Evolutionary conservation across 2,329 filamentous ascomycete genomes (phyloP).

Genomic region (Basipetospora sp.): DNA sequence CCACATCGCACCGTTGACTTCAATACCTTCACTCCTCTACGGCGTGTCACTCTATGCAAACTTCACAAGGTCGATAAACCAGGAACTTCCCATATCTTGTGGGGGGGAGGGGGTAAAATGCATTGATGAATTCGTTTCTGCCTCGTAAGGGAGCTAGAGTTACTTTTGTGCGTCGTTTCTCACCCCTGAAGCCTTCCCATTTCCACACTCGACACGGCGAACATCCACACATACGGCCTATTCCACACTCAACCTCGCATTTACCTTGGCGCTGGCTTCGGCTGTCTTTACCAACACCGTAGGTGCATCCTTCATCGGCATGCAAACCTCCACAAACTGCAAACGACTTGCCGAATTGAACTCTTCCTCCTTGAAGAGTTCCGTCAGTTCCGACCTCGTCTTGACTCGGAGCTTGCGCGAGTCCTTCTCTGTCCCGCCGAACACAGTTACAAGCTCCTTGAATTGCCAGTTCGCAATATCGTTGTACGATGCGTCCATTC

Average conservation of each 20-base stretch:
- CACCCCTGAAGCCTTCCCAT: too few relatives aligned
- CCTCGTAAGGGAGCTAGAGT: too few relatives aligned
- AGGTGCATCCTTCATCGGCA: conserved; percentile 67
- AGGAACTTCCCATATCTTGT: too few relatives aligned
- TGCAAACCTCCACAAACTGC: conserved; percentile 69
- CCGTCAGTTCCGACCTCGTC: conserved; percentile 53
- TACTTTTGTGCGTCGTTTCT: too few relatives aligned
- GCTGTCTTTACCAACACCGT: conserved; percentile 54
- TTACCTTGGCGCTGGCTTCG: conserved; percentile 53
- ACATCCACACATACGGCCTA: neutral
- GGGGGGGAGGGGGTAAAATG: too few relatives aligned
- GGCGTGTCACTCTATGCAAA: too few relatives aligned
- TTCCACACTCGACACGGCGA: too few relatives aligned
- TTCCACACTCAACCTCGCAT: conserved; percentile 24
- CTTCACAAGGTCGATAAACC: too few relatives aligned
- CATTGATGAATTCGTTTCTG: too few relatives aligned
- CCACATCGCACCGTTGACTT: too few relatives aligned
- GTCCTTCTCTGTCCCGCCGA: conserved; percentile 44
- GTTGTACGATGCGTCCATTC: conserved; percentile 66
- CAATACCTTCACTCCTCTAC: too few relatives aligned
- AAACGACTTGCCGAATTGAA: conserved; percentile 44
- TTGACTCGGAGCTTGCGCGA: conserved; percentile 49
- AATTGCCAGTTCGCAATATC: conserved; percentile 65
- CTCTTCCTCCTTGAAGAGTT: conserved; percentile 46
- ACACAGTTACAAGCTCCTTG: conserved; percentile 50